Evolutionary conservation across 2,329 filamentous ascomycete species (phyloP).

Genomic region (Chalara sp.): DNA sequence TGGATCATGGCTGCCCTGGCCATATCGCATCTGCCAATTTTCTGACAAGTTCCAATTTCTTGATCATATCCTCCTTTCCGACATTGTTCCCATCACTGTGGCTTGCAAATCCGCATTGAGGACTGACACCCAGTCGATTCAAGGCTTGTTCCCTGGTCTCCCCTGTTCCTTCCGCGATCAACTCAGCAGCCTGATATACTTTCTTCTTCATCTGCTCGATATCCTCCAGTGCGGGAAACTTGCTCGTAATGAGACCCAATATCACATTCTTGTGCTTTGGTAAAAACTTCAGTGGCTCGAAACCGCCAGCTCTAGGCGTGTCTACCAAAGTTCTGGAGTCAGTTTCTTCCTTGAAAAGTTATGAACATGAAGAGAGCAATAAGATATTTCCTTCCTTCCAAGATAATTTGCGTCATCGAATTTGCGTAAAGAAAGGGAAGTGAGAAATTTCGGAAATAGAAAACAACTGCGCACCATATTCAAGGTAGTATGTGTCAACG

Average conservation of each 20-base stretch:
- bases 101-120: slow-evolving; percentile 58
- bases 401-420: too few species aligned
- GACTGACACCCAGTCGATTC: slow-evolving; percentile 59
- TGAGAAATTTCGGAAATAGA: too few species aligned
- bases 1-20: slow-evolving; percentile 28
- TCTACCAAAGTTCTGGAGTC: too few species aligned
- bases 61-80: slow-evolving; percentile 62
- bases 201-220: slow-evolving; percentile 43
- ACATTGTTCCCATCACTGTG: slow-evolving; percentile 54
- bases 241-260: slow-evolving; percentile 57
- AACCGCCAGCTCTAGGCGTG: slow-evolving; percentile 56
- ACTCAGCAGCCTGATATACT: slow-evolving; percentile 56
- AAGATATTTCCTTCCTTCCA: too few species aligned
- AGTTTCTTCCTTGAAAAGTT: too few species aligned
- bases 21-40: slow-evolving; percentile 69
- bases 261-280: slow-evolving; percentile 58
- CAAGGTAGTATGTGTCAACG: slow-evolving; percentile 62
- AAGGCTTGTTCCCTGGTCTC: slow-evolving; percentile 61
- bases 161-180: slow-evolving; percentile 61
- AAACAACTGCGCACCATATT: slow-evolving; percentile 43
- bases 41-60: slow-evolving; percentile 64
- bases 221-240: slow-evolving; percentile 55
- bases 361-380: too few species aligned
- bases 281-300: slow-evolving; percentile 56
- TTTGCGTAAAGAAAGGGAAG: too few species aligned